Percentiles rank a stretch among this genome's conserved stretches.
phyloP scores from a whole-genome alignment of 352 stramenopile species.

The Pythium coloratum region DNA sequence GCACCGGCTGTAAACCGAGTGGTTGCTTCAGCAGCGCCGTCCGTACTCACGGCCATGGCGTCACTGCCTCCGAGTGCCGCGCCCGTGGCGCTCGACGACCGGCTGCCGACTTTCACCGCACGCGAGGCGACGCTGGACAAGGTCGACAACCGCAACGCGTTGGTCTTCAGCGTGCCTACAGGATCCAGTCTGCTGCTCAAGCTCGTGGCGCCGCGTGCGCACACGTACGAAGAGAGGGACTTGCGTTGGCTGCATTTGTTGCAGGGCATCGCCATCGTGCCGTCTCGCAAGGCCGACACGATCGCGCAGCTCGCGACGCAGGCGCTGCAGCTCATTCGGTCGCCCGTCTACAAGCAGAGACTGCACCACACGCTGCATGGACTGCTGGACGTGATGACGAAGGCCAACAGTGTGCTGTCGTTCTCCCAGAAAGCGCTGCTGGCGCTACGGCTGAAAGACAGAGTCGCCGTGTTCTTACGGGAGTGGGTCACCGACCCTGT shows the following conservation, averaged over 20 bases:
- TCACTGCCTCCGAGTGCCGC: conserved; percentile 5
- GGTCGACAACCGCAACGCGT: conserved; percentile 49
- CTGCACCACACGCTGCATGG: conserved; percentile 33
- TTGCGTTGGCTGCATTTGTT: conserved; percentile 71
- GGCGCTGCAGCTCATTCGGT: conserved; percentile 49
- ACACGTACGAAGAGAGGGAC: conserved; percentile 66
- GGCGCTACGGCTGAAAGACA: conserved; percentile 66
- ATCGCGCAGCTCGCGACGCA: conserved; percentile 46
- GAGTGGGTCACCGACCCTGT: conserved; percentile 70
- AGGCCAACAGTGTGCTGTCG: conserved; percentile 16
- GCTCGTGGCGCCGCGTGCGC: conserved; percentile 39
- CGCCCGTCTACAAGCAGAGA: conserved; percentile 30
- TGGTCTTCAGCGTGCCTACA: conserved; percentile 51
- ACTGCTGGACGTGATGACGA: conserved; percentile 32
- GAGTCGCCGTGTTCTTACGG: conserved; percentile 63
- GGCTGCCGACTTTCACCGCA: conserved; percentile 53
- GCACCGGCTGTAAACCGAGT: neutral
- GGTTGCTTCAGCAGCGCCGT: neutral
- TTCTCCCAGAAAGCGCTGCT: conserved; percentile 42
- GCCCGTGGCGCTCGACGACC: conserved; percentile 20
- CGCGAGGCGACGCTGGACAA: conserved; percentile 55
- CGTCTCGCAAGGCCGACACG: conserved; percentile 57
- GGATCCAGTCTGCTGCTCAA: conserved; percentile 61
- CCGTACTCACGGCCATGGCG: conserved; percentile 5
- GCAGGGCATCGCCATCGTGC: conserved; percentile 56